Evolutionary conservation across 1,139 yeast genomes (phyloP), one percentile per base, ranked within the genome.

Genomic region (Pneumocystis oryctolagi): DNA sequence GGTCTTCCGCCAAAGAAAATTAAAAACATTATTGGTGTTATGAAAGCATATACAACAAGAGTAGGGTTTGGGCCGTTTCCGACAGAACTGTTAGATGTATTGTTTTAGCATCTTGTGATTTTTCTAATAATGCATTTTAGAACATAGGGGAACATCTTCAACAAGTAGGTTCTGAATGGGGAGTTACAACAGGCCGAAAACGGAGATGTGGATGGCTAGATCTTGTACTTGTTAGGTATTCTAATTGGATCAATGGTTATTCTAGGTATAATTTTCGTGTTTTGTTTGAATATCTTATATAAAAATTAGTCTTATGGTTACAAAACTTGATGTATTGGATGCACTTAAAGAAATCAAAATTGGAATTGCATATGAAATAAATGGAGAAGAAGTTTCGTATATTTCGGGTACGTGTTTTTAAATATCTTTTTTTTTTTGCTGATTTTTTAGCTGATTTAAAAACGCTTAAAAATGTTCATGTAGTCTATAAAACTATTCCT

Each of bases 31-130:
- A 89, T 85, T 73, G 99, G 99, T 75, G 98, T 92, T 58, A 97
- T 90, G 64, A 92, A 92, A 79, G 98, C 98, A 60, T 92, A 92
- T 76, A 94, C 98, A 61, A 92, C 98, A 58, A 84, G 99, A 77
- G 99, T 92, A 65, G 99, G 99, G 71, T 97, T 89, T 72, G 99
- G 99, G 67, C 98, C 99, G 47, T 92, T 92, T 87, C 97, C 99
- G 67, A 85, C 97, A 65, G 99, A 92, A 77, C 97, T 90, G 75
- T 81, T 90, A 74, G 89, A 92, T 74, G 84, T 35, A 14, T 61
- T n/a, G 6, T 60, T 1, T n/a, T 16, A 14, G 4, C 20, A 31
- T 60, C 12, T 35, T 31, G 12, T 31, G 16, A 5, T 5, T 16
- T 25, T 3, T 30, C 30, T 58, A 32, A 32, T 32, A 32, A 9